phyloP scores from a whole-genome alignment of 2,329 filamentous ascomycete genomes.

The Diaporthe sp. region DNA sequence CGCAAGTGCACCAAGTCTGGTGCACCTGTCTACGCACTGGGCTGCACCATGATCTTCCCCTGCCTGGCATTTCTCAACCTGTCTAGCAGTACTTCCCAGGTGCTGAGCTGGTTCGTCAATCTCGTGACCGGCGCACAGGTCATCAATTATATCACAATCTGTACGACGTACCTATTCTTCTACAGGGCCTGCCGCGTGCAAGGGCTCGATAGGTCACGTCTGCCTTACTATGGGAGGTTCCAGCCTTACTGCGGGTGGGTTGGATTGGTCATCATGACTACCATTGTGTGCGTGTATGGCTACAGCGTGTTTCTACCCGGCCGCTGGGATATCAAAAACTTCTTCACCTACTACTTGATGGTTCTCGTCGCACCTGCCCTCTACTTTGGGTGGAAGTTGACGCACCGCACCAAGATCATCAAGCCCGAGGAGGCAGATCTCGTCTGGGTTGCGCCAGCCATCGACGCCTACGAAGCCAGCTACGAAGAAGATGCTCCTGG shows the following conservation, averaged over 20 bases:
- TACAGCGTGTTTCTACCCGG: conserved; percentile 58
- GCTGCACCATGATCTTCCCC: conserved; percentile 66
- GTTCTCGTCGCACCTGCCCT: conserved; percentile 65
- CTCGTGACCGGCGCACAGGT: conserved; percentile 70
- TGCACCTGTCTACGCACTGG: conserved; percentile 72
- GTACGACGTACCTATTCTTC: conserved; percentile 41
- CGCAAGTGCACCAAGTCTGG: conserved; percentile 71
- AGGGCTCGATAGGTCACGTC: conserved; percentile 55
- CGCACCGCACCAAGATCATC: conserved; percentile 70
- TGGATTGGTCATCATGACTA: conserved; percentile 56
- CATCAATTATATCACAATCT: conserved; percentile 71
- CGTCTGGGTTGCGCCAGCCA: conserved; percentile 44
- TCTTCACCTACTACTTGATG: conserved; percentile 69
- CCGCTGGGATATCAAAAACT: conserved; percentile 49
- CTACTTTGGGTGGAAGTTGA: conserved; percentile 73
- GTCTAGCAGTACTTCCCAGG: conserved; percentile 40
- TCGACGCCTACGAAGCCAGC: conserved; percentile 63
- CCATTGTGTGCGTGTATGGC: conserved; percentile 66
- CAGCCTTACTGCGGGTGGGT: conserved; percentile 71
- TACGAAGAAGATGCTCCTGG: conserved; percentile 64
- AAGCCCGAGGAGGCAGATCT: conserved; percentile 57
- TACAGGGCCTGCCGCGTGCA: conserved; percentile 38
- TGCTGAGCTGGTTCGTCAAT: conserved; percentile 64
- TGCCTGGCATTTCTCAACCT: conserved; percentile 51
- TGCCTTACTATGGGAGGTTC: conserved; percentile 73